Percentiles rank a stretch among this genome's conserved stretches.
Conservation (phyloP, 129 eudicot genomes). For the Arctium lappa region DNA sequence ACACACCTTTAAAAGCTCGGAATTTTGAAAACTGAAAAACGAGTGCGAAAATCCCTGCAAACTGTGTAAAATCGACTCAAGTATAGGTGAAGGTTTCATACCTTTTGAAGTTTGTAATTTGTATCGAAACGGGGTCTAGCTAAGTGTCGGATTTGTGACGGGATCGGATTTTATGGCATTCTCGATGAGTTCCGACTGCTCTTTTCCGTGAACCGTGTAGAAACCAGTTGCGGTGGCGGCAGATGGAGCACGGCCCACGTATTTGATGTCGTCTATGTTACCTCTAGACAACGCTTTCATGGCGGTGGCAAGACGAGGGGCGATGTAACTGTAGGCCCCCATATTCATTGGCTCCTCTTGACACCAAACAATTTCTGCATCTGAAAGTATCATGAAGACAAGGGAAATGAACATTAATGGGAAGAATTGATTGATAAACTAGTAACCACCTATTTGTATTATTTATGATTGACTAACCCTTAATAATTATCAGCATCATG, state of each 20-base stretch:
- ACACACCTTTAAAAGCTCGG: not conserved
- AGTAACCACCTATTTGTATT: not conserved
- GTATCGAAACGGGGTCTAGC: not conserved
- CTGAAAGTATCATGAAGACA: slow-evolving; percentile 27
- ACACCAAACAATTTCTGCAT: slow-evolving; percentile 90
- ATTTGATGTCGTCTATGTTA: slow-evolving; percentile 54
- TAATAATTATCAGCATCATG: not conserved
- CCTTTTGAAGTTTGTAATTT: not conserved
- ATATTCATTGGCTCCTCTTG: slow-evolving; percentile 94
- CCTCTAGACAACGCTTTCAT: slow-evolving; percentile 70
- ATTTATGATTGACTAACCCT: not conserved
- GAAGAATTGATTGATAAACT: not conserved
- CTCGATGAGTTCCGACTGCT: slow-evolving; percentile 65
- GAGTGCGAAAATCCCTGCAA: not conserved
- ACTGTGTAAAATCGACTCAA: not conserved
- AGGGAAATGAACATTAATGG: not conserved
- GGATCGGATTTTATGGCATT: slow-evolving; percentile 37
- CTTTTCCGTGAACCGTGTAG: slow-evolving; percentile 48
- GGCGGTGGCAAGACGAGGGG: slow-evolving; percentile 64
- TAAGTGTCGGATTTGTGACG: not conserved
- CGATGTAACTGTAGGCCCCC: slow-evolving; percentile 71
- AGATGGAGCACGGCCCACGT: slow-evolving; percentile 78
- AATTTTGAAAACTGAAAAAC: not conserved
- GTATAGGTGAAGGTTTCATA: not conserved
- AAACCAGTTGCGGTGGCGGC: slow-evolving; percentile 93